Base-by-base conservation (phyloP, 2,329 filamentous ascomycete genomes). In the Fusarium neocosmosporiellum region DNA sequence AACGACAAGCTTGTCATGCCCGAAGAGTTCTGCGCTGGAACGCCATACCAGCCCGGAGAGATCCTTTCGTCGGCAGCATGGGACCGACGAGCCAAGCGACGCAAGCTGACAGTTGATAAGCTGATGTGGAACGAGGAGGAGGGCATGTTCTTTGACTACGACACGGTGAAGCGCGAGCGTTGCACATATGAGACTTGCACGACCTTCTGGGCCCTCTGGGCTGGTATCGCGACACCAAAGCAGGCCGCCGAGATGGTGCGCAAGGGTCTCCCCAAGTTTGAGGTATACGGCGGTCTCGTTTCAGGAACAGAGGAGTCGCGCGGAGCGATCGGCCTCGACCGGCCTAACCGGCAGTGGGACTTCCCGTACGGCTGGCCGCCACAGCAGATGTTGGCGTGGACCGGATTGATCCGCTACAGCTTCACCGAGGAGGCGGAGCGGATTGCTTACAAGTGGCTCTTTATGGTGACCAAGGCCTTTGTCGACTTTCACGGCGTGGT, bases 401-500 rank as follows among this genome's bases (percentile, higher is more conserved):
- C 94, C 1, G 96, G 95, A 4, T 86, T 99, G 67, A 89, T 95
- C 78, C 92, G 95, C 20, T 99, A 98, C 80, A 95, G 95, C 63
- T 98, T 97, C 80, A 91, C 92, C 31, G 93, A 96, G 27, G 95
- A 98, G 70, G 95, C 95, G 2, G 93, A 98, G 84, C 88, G 95
- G 36, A 84, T 99, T 72, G 93, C 94, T 0, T 99, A 99, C 84
- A 95, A 96, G 83, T 99, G 96, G 96, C 85, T 98, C 61, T 97
- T 95, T 81, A 98, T 98, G 96, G 95, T 98, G 78, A 98, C 94
- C 66, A 98, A 97, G 84, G 95, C 96, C 0, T 98, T 98, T 84
- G 95, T 98, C 69, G 96, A 99, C 82, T 98, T 96, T 87, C 98
- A 98, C 80, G 96, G 96, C 41, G 95, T 98, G 10, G 96, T 99